phyloP scores from a whole-genome alignment of 202 grass and related monocot species.

The Panicum virgatum region DNA sequence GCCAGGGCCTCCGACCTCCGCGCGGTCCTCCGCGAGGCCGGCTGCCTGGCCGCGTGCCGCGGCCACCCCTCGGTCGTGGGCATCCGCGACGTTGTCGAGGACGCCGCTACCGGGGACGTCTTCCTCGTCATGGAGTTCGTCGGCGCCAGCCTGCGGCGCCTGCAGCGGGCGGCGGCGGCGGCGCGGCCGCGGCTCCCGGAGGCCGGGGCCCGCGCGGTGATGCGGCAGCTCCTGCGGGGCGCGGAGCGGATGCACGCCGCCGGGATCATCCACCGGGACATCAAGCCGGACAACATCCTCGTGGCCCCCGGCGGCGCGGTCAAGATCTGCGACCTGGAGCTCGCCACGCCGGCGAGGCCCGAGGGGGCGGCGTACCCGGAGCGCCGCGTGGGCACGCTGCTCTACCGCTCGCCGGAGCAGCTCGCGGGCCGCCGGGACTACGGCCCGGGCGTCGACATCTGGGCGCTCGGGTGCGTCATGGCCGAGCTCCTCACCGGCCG shows the following conservation, averaged over 20 bases:
- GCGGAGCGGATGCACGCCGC: no score
- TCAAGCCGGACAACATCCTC: constrained; percentile 33
- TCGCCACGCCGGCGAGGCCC: not conserved
- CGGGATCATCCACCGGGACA: constrained; percentile 31
- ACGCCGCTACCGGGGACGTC: not conserved
- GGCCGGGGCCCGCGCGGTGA: not conserved
- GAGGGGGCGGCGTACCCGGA: not conserved
- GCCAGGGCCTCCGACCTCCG: not conserved
- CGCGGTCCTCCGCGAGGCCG: not conserved
- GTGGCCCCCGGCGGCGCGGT: not conserved
- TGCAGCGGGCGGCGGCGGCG: not conserved
- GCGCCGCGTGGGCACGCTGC: constrained; percentile 14
- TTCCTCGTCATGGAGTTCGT: constrained; percentile 42
- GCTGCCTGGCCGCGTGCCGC: constrained; percentile 8
- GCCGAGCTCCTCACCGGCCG: constrained; percentile 37
- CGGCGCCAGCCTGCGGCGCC: not conserved
- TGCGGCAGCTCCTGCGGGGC: constrained; percentile 18
- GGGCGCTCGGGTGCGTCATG: constrained; percentile 54
- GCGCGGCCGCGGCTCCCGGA: not conserved
- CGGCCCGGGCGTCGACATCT: constrained; percentile 30
- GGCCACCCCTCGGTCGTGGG: constrained; percentile 29
- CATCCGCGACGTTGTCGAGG: constrained; percentile 2
- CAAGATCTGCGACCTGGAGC: constrained; percentile 47
- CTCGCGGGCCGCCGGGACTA: not conserved
- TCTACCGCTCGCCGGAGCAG: constrained; percentile 36